Evolutionary conservation across 305 asterid genomes (phyloP), one percentile per base, ranked within the genome.

Genomic region (Ilex paraguariensis): DNA sequence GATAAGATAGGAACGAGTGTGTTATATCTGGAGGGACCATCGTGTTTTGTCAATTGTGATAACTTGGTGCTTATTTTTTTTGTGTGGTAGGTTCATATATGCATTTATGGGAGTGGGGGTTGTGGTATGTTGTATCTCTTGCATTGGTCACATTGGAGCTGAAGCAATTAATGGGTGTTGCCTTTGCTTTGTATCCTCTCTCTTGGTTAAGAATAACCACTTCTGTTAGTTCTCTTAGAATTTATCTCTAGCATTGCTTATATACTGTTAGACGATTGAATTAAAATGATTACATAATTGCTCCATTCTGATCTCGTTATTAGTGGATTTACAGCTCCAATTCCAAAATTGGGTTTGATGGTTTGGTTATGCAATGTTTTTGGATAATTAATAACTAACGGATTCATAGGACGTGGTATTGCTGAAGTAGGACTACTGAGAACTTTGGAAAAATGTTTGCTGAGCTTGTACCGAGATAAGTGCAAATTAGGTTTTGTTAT

Each of bases 141-240:
- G 76, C 63, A 74, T 77, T 31, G 98, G 98, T 40, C 86, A 86
- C 73, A 69, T 86, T 76, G 96, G 87, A 14, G 92, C 98, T 6
- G 98, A 91, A 81, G 89, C 87, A 63, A 81, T 86, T 74, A 88
- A 79, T 68, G 91, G 94, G 28, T 84, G 95, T 72, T 91, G 88
- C 83, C 96, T 88, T 77, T 91, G 93, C 75, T 88, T 84, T 68
- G 98, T 91, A 91, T 88, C 98, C 91, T 86, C 76, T 62, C 39
- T 48, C 21, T 21, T 12, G 17, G 53, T 16, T 31, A 6, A 36
- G 31, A 64, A n/a, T 49, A 2, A 32, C 30, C 30, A 63, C 14
- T 44, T 28, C 17, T 49, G 51, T 31, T 58, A 67, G 14, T 63
- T 13, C 45, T 11, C 45, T 39, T 36, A n/a, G 4, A 56, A 15